Evolutionary conservation across 176 grass and related monocot species (phyloP), one percentile per base, ranked within the genome.

Genomic region (Chloris gayana): DNA sequence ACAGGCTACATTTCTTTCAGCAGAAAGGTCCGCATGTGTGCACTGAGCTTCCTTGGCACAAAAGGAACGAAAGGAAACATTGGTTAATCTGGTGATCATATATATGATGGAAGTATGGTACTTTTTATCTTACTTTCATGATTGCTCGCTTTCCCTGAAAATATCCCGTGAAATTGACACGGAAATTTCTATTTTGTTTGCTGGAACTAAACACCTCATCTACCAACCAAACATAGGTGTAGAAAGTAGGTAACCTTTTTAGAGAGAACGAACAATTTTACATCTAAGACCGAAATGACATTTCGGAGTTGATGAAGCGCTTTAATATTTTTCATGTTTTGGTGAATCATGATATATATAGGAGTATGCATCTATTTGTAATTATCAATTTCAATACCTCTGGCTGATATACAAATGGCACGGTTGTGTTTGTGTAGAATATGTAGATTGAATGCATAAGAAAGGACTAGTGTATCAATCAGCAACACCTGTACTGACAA

Each of bases 51-150:
- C 83, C 83, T 89, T 89, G 78, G n/a, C 78, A 86, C 78, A 82
- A 85, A 89, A 89, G 87, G 67, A 67, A 81, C 45, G 26, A 76
- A 15, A 29, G 0, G 50, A 32, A 42, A 81, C 47, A 72, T 78
- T 82, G 78, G 77, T 67, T 78, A 68, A 73, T 77, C 25, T 73
- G 38, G 67, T 78, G 73, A 85, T 82, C 73, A 72, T 86, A 32
- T 89, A 73, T 66, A 84, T 67, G 82, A 89, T 89, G 83, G 82
- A 86, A 82, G 73, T 82, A 32, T 73, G 66, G 2, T 66, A 67
- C 83, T 82, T 89, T 85, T 82, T 85, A 89, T 89, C 35, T 79
- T 78, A 73, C 31, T 89, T 32, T 32, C 67, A 89, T 89, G 83
- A 89, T 89, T 82, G 32, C 60, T 72, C 24, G 9, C 78, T 78